Percentiles rank a stretch among this genome's conserved stretches.
phyloP scores from a whole-genome alignment of 345 rosid species.

The Citrus mangshanensis region DNA sequence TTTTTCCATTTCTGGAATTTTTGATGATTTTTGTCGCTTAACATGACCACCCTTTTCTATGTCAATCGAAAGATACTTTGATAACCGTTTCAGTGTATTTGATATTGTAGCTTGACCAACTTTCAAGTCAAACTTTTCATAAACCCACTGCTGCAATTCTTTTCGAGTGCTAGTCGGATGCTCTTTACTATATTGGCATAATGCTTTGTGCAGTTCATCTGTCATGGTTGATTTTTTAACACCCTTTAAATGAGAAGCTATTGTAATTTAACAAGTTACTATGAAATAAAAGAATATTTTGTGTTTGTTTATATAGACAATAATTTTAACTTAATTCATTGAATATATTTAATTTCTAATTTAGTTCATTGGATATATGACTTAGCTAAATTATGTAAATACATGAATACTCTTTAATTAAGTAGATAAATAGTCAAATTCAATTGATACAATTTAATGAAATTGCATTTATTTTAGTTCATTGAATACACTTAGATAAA shows the following conservation, averaged over 20 bases:
- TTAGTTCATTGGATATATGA: too few relatives aligned
- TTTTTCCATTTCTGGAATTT: background rate
- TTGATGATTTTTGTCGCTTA: background rate
- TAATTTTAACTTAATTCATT: too few relatives aligned
- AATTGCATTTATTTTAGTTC: too few relatives aligned
- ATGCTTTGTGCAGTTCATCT: background rate
- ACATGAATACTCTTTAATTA: too few relatives aligned
- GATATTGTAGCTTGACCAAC: background rate
- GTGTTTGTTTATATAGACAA: too few relatives aligned
- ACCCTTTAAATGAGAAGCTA: background rate
- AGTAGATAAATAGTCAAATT: too few relatives aligned
- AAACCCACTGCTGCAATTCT: background rate
- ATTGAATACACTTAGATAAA: too few relatives aligned
- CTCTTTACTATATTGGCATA: background rate
- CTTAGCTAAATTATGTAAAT: too few relatives aligned
- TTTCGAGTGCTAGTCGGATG: background rate
- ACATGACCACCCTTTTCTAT: background rate
- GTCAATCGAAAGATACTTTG: background rate
- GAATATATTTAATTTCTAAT: too few relatives aligned
- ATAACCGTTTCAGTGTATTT: background rate
- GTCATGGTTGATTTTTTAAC: background rate
- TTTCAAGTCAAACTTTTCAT: background rate
- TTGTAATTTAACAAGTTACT: background rate
- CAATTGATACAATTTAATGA: too few relatives aligned
- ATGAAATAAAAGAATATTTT: too few relatives aligned